Base-by-base conservation (phyloP, 2,329 filamentous ascomycete species). In the Aspergillus flavus region DNA sequence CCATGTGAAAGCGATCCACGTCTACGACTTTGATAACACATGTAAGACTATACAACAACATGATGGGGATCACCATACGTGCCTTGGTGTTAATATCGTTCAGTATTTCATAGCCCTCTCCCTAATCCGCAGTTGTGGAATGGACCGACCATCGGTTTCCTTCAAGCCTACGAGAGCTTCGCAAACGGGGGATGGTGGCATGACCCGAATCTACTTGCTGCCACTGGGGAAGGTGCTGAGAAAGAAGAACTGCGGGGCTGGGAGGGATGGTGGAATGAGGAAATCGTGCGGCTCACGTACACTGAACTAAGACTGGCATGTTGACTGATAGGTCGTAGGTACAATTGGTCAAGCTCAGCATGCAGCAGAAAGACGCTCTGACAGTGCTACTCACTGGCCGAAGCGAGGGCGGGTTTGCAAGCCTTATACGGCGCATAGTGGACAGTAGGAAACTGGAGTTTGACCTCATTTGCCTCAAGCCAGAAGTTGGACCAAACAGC, bases 11-110 rank as follows among this genome's bases (percentile, higher is more conserved):
- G 81, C 88, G 10, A 88, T 99, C 58, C 94, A 98, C 75, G 86
- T 99, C 69, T 98, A 98, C 81, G 95, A 99, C 78, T 99, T 98
- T 78, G 95, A 99, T 79, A 98, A 99, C 75, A 98, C 94, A 43
- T 81, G 92, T 94, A 82, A 76, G 89, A 16, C 53, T 58, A 48
- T 56, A 21, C 46, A 14, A 21, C 46, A 14, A 16, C n/a, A 43
- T 36, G 19, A 48, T 10, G 2, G 43, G 4, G 45, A 28, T 43
- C 32, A 10, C 26, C 3, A 23, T 23, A n/a, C 7, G 16, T 30
- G 3, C 16, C 26, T 46, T 63, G 46, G 64, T 67, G 62, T 65
- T 70, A 65, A 69, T 65, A 45, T 57, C 26, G 1, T 39, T 11
- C 71, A 93, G 91, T 99, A 56, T 99, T 99, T 82, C 89, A 90